phyloP scores from a whole-genome alignment of 257 asterid species.

The Solanum corneliomulleri region DNA sequence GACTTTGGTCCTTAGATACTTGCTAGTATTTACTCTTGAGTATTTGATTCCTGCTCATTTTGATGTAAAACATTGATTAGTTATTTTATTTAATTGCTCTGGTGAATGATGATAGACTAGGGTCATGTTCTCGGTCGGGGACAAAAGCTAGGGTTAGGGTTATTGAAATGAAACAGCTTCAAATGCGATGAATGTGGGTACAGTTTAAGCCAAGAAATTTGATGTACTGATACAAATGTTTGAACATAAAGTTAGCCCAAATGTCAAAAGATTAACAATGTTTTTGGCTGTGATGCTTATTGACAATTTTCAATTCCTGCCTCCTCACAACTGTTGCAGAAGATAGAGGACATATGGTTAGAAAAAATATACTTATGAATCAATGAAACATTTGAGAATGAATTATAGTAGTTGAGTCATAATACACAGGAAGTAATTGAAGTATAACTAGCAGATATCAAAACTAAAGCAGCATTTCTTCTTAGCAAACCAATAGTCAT shows the following conservation, averaged over 20 bases:
- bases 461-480: not conserved
- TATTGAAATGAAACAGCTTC: too few species aligned
- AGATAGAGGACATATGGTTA: not conserved
- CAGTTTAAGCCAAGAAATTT: not conserved
- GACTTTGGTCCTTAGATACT: too few species aligned
- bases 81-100: not conserved
- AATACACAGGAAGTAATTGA: not conserved
- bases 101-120: too few species aligned
- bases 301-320: not conserved
- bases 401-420: not conserved
- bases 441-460: not conserved
- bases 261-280: not conserved
- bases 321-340: not conserved
- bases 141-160: not conserved
- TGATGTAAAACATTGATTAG: not conserved
- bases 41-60: not conserved
- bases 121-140: not conserved
- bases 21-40: too few species aligned
- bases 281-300: not conserved
- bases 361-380: not conserved
- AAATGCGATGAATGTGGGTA: not conserved
- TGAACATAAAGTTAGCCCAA: not conserved
- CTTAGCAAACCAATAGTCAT: not conserved
- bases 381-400: not conserved
- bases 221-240: not conserved